Conservation (phyloP, 208 protist genomes). For the Hexamita inflata region DNA sequence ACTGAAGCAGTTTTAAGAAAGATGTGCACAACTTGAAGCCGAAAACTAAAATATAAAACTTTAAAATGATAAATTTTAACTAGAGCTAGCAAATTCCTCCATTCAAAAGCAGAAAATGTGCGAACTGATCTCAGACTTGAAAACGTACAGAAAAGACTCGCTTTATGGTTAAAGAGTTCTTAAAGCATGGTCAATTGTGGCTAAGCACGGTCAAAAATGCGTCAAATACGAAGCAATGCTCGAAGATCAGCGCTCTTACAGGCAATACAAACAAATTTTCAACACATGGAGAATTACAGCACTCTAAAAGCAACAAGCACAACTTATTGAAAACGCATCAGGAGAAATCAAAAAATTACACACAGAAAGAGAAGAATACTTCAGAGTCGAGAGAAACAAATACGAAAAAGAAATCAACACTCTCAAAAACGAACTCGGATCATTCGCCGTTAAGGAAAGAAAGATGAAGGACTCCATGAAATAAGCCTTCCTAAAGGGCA, state of each 20-base stretch:
- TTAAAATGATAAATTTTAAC: not conserved
- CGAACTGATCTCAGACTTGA: not conserved
- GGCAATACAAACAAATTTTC: not conserved
- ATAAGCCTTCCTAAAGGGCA: conserved; percentile 16
- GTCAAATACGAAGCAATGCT: not conserved
- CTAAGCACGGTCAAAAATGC: not conserved
- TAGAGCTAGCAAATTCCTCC: not conserved
- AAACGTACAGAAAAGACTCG: not conserved
- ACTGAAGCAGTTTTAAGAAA: not conserved
- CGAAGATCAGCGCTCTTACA: not conserved
- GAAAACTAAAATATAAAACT: conserved; percentile 1
- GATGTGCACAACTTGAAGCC: not conserved
- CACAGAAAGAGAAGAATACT: not conserved
- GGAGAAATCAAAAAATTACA: not conserved
- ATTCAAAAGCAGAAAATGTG: not conserved
- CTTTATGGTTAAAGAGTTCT: not conserved
- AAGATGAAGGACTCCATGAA: conserved; percentile 20
- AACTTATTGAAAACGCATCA: not conserved
- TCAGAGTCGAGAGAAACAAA: not conserved
- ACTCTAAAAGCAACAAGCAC: not conserved
- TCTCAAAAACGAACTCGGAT: not conserved
- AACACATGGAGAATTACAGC: not conserved
- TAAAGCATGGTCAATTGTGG: not conserved
- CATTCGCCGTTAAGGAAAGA: not conserved
- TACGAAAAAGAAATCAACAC: conserved; percentile 15